Evolutionary conservation across 805 yeast species (phyloP).

Genomic region (Gaillardinia entomophila): DNA sequence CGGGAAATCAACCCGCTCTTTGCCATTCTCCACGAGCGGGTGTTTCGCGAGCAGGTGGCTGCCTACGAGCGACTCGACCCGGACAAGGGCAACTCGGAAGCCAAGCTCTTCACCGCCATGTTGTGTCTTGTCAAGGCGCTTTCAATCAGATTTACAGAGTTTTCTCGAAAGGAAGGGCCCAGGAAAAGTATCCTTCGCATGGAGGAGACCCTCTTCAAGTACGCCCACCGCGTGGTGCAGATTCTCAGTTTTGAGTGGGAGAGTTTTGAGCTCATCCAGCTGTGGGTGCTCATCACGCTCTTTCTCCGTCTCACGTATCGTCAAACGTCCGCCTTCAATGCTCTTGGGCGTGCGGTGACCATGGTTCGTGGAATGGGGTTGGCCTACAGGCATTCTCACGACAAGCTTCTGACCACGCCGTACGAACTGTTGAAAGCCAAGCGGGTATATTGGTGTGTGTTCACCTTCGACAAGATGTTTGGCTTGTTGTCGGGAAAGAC

Average conservation of each 20-base stretch:
- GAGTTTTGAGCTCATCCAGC: slow-evolving; percentile 44
- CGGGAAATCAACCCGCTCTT: slow-evolving; percentile 47
- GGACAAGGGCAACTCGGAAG: no score
- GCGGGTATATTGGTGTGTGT: slow-evolving; percentile 52
- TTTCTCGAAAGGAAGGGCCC: slow-evolving; percentile 14
- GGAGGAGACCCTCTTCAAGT: slow-evolving; percentile 40
- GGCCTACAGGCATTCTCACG: slow-evolving; percentile 35
- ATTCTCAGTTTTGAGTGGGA: slow-evolving; percentile 47
- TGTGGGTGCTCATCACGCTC: slow-evolving; percentile 41
- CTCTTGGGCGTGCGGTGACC: slow-evolving; percentile 36
- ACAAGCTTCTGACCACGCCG: slow-evolving; percentile 15
- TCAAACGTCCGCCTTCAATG: slow-evolving; percentile 38
- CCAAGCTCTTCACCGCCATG: slow-evolving; percentile 48
- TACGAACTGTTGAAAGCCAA: slow-evolving; percentile 43
- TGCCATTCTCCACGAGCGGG: slow-evolving; percentile 47
- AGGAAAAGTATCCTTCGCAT: slow-evolving; percentile 18
- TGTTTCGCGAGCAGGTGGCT: slow-evolving; percentile 45
- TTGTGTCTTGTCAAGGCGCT: slow-evolving; percentile 44
- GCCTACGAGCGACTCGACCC: slow-evolving; percentile 12
- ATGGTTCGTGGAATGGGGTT: slow-evolving; percentile 43
- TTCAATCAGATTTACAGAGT: slow-evolving; percentile 47
- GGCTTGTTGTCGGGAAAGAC: slow-evolving; percentile 49
- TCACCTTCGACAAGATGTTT: slow-evolving; percentile 47
- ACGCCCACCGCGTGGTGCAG: slow-evolving; percentile 30
- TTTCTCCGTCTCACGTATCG: slow-evolving; percentile 40